phyloP scores from a whole-genome alignment of 129 eudicot genomes.

The Deinandra increscens region DNA sequence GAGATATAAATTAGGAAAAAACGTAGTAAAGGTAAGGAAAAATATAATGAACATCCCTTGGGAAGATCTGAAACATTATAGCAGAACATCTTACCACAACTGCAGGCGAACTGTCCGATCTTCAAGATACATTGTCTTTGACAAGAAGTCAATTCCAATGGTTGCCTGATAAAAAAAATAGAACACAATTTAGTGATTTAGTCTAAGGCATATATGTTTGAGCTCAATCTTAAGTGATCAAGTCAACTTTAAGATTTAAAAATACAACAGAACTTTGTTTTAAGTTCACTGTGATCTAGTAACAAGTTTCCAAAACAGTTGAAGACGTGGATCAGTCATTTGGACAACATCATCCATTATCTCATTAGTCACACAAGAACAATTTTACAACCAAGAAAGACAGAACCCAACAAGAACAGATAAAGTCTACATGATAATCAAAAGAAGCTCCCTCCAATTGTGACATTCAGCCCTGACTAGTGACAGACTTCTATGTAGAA shows the following conservation, averaged over 20 bases:
- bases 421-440: no score
- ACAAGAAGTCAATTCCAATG: conserved; percentile 64
- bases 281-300: background rate
- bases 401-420: conserved; percentile 1
- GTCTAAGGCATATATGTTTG: background rate
- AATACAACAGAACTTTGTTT: conserved; percentile 3
- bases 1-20: conserved; percentile 13
- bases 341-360: background rate
- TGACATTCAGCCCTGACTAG: no score
- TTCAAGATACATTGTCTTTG: conserved; percentile 69
- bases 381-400: background rate
- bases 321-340: conserved; percentile 4
- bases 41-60: conserved; percentile 7
- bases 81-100: conserved; percentile 47
- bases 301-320: background rate
- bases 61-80: background rate
- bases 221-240: background rate
- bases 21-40: background rate
- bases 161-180: conserved; percentile 51
- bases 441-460: no score
- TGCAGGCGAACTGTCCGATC: conserved; percentile 66
- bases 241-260: conserved; percentile 6
- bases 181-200: conserved; percentile 20
- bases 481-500: background rate
- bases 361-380: conserved; percentile 4